phyloP scores from a whole-genome alignment of 164 flowering plant species.

The Akebia trifoliata region DNA sequence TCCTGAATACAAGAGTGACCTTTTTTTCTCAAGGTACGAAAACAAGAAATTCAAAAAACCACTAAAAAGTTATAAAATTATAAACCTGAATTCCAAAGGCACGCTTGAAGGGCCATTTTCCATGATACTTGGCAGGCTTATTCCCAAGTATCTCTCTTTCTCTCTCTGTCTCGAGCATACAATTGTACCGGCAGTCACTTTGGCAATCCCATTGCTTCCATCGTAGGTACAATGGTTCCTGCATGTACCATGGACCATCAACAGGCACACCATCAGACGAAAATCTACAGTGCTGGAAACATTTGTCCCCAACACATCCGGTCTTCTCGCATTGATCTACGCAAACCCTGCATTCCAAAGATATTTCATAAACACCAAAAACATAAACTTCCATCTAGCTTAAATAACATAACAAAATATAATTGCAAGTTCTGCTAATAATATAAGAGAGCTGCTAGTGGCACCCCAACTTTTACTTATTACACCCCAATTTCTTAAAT shows the following conservation, averaged over 20 bases:
- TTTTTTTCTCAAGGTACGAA: neutral
- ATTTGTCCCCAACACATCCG: slow-evolving; percentile 71
- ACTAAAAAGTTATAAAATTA: neutral
- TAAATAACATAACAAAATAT: neutral
- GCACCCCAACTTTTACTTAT: too few relatives aligned
- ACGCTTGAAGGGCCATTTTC: slow-evolving; percentile 88
- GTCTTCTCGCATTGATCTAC: slow-evolving; percentile 66
- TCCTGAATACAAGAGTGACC: slow-evolving; percentile 41
- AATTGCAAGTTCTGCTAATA: neutral
- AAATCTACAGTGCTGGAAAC: slow-evolving; percentile 69
- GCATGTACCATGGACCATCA: slow-evolving; percentile 72
- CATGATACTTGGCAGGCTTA: slow-evolving; percentile 74
- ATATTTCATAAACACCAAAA: too few relatives aligned
- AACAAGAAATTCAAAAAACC: neutral
- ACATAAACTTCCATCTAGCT: too few relatives aligned
- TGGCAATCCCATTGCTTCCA: slow-evolving; percentile 91
- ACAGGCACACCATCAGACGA: slow-evolving; percentile 55
- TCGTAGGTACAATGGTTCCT: slow-evolving; percentile 68
- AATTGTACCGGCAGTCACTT: slow-evolving; percentile 70
- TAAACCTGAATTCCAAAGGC: slow-evolving; percentile 76
- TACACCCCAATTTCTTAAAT: too few relatives aligned
- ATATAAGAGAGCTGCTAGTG: too few relatives aligned
- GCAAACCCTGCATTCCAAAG: slow-evolving; percentile 49
- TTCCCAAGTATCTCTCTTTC: slow-evolving; percentile 54
- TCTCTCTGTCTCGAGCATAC: slow-evolving; percentile 72